Conservation (phyloP, 2,329 filamentous ascomycete genomes). For the Thielaviopsis punctulata region DNA sequence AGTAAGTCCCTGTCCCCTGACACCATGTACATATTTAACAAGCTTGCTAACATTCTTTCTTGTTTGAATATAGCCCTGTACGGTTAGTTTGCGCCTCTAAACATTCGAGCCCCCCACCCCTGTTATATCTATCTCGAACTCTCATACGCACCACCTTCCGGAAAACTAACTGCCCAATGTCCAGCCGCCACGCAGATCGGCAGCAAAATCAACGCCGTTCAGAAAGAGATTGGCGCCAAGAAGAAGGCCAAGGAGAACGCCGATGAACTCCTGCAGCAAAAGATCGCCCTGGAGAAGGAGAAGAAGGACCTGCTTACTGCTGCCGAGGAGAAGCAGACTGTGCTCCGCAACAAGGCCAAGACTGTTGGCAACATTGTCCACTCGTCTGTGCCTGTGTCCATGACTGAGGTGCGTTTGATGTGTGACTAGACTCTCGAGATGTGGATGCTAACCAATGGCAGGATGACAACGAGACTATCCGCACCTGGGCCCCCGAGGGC, state of each 20-base stretch:
- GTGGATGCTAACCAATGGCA: conserved; percentile 14
- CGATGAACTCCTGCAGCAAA: conserved; percentile 60
- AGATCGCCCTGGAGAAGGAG: conserved; percentile 59
- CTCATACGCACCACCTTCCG: not conserved
- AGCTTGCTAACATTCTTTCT: conserved; percentile 3
- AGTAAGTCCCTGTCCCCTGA: conserved; percentile 27
- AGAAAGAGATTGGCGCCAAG: conserved; percentile 80
- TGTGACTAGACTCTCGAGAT: not conserved
- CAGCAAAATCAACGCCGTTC: conserved; percentile 69
- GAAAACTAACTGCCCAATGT: not conserved
- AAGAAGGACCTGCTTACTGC: conserved; percentile 64
- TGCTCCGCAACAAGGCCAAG: conserved; percentile 62
- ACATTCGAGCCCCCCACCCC: not conserved
- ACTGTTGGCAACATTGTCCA: conserved; percentile 62
- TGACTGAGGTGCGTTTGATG: conserved; percentile 50
- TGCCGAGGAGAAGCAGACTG: conserved; percentile 57
- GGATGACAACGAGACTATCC: conserved; percentile 66
- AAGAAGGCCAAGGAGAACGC: conserved; percentile 93
- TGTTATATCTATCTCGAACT: not conserved
- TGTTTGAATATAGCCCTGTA: conserved; percentile 6
- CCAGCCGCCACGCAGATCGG: conserved; percentile 55
- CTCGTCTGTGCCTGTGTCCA: conserved; percentile 64
- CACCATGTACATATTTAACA: not conserved
- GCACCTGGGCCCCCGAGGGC: conserved; percentile 66
- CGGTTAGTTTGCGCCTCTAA: conserved; percentile 8